Base-by-base conservation (phyloP, 805 yeast species). In the Nakazawaea peltata region DNA sequence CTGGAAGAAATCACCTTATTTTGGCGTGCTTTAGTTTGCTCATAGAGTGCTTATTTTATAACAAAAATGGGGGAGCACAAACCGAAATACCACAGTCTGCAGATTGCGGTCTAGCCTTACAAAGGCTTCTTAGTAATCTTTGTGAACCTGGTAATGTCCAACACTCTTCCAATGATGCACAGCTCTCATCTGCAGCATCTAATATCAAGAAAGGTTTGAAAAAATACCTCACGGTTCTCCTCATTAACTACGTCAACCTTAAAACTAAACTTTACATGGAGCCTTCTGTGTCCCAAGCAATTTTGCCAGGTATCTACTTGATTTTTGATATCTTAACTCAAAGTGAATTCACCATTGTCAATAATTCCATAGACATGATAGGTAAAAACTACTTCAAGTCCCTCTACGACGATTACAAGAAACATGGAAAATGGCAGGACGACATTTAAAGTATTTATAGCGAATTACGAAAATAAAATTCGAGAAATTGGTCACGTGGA, bases 381-480 rank as follows among this genome's bases (percentile, higher is more conserved):
- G 81, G 92, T 4, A 71, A 84, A 45, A 65, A 76, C 2, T 74
- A 78, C 46, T 81, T 77, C 63, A 77, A 69, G 48, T 62, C 72
- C 0, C 49, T 88, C 27, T 85, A 82, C 47, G 72, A 73, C 6
- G 84, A 81, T 42, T 90, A 85, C 59, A 74, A 72, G 51, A 77
- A 69, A 49, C 68, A 66, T 41, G 96, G 95, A 32, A 83, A 81
- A 54, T 88, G 96, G 96, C 73, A 61, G 39, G 85, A 75, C 41
- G 69, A 67, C 14, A 18, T 30, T 10, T 34, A 34, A 28, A 13
- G 32, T 73, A 52, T 25, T 6, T 25, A 25, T n/a, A 25, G 7
- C 14, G 7, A 8, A 6, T 25, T n/a, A 19, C n/a, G n/a, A n/a
- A n/a, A n/a, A n/a, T n/a, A n/a, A n/a, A n/a, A n/a, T n/a, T n/a